Percentiles rank a stretch among this genome's conserved stretches.
phyloP scores from a whole-genome alignment of 2,329 filamentous ascomycete species.

The Colletotrichum spinosum region DNA sequence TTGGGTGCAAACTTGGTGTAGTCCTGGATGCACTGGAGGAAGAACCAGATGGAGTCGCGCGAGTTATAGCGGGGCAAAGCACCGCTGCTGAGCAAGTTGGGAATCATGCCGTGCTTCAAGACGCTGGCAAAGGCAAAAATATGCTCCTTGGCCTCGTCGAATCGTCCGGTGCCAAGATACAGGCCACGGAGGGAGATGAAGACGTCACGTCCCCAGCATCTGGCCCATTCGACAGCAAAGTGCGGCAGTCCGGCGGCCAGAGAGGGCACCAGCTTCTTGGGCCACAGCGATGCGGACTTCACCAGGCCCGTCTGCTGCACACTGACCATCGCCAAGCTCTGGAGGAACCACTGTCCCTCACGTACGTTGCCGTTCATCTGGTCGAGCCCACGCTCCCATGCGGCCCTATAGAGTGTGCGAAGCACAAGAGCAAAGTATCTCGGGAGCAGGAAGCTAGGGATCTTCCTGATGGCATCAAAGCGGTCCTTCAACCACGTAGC shows the following conservation, averaged over 20 bases:
- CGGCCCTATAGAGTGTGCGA: constrained; percentile 87
- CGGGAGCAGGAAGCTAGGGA: constrained; percentile 91
- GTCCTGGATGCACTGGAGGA: constrained; percentile 94
- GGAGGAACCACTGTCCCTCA: constrained; percentile 88
- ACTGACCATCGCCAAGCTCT: constrained; percentile 90
- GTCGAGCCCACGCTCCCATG: constrained; percentile 80
- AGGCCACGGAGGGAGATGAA: constrained; percentile 95
- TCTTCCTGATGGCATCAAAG: constrained; percentile 84
- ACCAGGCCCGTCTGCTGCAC: constrained; percentile 91
- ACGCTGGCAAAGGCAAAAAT: constrained; percentile 96
- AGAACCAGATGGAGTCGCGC: constrained; percentile 97
- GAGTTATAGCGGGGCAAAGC: constrained; percentile 93
- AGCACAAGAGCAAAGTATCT: constrained; percentile 93
- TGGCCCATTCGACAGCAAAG: constrained; percentile 92
- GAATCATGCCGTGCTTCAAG: constrained; percentile 98
- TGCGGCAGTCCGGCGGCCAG: constrained; percentile 94
- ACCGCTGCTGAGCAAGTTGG: constrained; percentile 89
- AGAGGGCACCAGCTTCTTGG: constrained; percentile 84
- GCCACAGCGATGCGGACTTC: constrained; percentile 91
- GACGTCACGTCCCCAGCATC: constrained; percentile 97
- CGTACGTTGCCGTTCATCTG: constrained; percentile 83
- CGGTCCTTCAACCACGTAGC: constrained; percentile 84
- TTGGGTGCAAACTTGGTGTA: constrained; percentile 86
- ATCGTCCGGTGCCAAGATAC: constrained; percentile 90
- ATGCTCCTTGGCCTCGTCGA: constrained; percentile 90